Evolutionary conservation across 306 rosid species (phyloP), one percentile per base, ranked within the genome.

Genomic region (Begonia loranthoides): DNA sequence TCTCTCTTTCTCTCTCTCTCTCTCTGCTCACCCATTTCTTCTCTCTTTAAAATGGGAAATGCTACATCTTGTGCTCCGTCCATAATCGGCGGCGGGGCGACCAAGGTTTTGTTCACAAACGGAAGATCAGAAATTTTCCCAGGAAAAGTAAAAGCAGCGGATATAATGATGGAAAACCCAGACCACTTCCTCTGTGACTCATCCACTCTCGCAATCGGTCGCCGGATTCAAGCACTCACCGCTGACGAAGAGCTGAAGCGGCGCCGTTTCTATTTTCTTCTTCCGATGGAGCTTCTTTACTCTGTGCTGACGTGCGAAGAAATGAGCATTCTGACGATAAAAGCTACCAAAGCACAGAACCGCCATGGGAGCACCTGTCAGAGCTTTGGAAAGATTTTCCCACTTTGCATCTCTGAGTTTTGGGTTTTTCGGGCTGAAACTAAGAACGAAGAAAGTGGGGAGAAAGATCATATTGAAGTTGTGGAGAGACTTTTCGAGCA

Each of bases 281-380:
- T 89, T 43, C 95, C 95, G 1, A 77, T 89, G 89, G 95, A 89
- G 4, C 69, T 79, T 15, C 80, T 89, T 3, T 89, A 84, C 75
- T 89, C 95, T 1, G 93, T 79, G 15, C 77, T 89, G 6, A 89
- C 97, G 1, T 71, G 55, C 46, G 95, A 89, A 59, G 97, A 89
- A 55, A 72, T 84, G 77, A 64, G 67, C 64, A 69, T 78, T 63
- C 66, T 89, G 51, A 73, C 69, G 50, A 69, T 67, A 72, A 81
- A 58, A 43, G 89, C 93, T 12, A 66, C 86, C 9, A 69, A 67
- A 61, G 80, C 81, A 39, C n/a, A 75, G 34, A 83, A 78, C 66
- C 34, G 34, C 34, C 78, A 70, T 38, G 65, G 61, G 10, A 71
- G 72, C 45, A 71, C 70, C 41, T 67, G 75, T 15, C 76, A 67